These are phyloP conservation scores for Fistulifera solaris DNA, from an alignment of 108 stramenopile species.

Conservation along the genomic window DNA sequence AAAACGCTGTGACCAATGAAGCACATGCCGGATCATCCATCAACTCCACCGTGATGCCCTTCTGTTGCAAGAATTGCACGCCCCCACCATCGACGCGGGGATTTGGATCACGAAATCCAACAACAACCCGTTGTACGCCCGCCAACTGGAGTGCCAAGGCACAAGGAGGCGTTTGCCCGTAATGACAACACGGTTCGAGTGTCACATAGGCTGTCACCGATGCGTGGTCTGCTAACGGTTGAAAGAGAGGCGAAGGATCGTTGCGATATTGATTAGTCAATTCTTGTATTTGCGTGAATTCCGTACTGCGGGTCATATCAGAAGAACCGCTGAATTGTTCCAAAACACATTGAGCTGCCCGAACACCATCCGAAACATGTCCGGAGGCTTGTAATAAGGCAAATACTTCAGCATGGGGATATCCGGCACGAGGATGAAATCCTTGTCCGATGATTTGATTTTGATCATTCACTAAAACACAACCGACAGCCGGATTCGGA, in stretches of 20 bases:
- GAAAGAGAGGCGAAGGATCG: slow-evolving; percentile 46
- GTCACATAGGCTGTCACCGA: slow-evolving; percentile 85
- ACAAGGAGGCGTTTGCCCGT: slow-evolving; percentile 82
- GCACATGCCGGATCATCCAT: slow-evolving; percentile 26
- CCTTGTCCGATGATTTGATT: slow-evolving; percentile 62
- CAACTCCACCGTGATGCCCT: slow-evolving; percentile 57
- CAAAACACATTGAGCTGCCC: slow-evolving; percentile 40
- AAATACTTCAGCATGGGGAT: slow-evolving; percentile 85
- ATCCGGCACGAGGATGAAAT: slow-evolving; percentile 79
- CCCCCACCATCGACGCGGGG: slow-evolving; percentile 80
- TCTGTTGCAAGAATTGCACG: slow-evolving; percentile 46
- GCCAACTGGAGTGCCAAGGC: slow-evolving; percentile 51
- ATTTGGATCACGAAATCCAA: slow-evolving; percentile 81
- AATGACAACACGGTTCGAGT: slow-evolving; percentile 86
- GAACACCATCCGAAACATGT: slow-evolving; percentile 48
- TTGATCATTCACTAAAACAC: slow-evolving; percentile 58
- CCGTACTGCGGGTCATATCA: slow-evolving; percentile 7
- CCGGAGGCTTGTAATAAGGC: slow-evolving; percentile 72
- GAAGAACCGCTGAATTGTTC: slow-evolving; percentile 6
- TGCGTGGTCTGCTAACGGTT: slow-evolving; percentile 8
- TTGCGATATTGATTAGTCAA: slow-evolving; percentile 5
- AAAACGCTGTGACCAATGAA: slow-evolving; percentile 46
- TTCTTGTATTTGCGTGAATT: slow-evolving; percentile 34
- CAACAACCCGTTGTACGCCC: slow-evolving; percentile 69
- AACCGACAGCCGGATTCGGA: slow-evolving; percentile 88